Evolutionary conservation across 495 filamentous ascomycete genomes (phyloP).

Genomic region (Penicillium mononematosum): DNA sequence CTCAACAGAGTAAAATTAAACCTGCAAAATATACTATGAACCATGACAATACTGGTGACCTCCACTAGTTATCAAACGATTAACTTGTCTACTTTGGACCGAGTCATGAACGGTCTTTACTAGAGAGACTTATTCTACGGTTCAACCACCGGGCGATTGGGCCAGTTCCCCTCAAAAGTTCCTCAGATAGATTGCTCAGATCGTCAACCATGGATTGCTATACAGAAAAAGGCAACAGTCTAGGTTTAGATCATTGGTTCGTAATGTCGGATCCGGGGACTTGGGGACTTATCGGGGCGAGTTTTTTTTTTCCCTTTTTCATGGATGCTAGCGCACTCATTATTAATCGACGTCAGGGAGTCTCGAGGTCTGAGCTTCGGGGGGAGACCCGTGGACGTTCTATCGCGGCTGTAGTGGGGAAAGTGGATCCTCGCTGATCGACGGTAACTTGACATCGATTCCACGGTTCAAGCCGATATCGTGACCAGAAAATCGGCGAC

Average conservation of each 20-base stretch:
- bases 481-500: background rate
- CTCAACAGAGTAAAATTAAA: background rate
- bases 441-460: slow-evolving; percentile 9
- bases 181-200: background rate
- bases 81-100: background rate
- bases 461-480: background rate
- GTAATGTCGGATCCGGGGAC: background rate
- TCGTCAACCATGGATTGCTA: slow-evolving; percentile 11
- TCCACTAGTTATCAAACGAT: background rate
- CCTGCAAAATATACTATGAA: slow-evolving; percentile 18
- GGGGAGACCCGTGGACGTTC: background rate
- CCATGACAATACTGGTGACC: background rate
- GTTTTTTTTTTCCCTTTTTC: background rate
- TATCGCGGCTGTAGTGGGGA: slow-evolving; percentile 10
- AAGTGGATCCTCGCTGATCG: slow-evolving; percentile 14
- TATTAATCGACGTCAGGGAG: background rate
- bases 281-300: background rate
- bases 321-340: background rate
- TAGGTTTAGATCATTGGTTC: background rate
- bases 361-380: background rate
- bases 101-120: background rate
- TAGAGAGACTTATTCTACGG: background rate
- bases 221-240: slow-evolving; percentile 5
- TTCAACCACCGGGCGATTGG: background rate
- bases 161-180: background rate